These are phyloP conservation scores for Alternaria brassicae DNA, from an alignment of 2,329 filamentous ascomycete species.

Conservation along the genomic window DNA sequence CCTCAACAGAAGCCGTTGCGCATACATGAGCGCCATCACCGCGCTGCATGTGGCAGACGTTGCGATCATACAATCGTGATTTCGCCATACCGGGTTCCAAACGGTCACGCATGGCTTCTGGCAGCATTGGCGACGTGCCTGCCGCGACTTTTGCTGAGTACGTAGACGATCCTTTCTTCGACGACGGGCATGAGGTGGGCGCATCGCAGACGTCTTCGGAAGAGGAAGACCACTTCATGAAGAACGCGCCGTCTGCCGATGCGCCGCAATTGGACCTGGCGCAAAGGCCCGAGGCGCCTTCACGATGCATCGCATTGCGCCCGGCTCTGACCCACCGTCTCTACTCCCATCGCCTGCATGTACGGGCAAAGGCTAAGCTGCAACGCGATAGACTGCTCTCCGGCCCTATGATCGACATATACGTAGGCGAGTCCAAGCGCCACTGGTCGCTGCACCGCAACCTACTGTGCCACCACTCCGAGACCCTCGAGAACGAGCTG, in stretches of 20 bases:
- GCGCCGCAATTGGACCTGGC: conserved; percentile 18
- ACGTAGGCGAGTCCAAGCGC: conserved; percentile 56
- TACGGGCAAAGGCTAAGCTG: conserved; percentile 55
- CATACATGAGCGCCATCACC: conserved; percentile 35
- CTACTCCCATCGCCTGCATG: conserved; percentile 48
- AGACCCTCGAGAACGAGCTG: conserved; percentile 52
- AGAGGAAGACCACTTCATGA: conserved; percentile 15
- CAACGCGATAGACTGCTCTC: conserved; percentile 60
- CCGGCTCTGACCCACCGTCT: conserved; percentile 47
- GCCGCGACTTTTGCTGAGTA: conserved; percentile 62
- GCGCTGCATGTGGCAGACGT: conserved; percentile 49
- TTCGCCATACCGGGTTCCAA: conserved; percentile 50
- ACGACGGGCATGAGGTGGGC: conserved; percentile 12
- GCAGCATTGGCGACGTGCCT: conserved; percentile 56
- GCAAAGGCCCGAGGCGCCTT: conserved; percentile 16
- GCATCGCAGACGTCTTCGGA: conserved; percentile 23
- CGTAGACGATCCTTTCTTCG: conserved; percentile 45
- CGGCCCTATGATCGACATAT: conserved; percentile 60
- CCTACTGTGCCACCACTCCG: conserved; percentile 61
- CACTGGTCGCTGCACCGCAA: conserved; percentile 62
- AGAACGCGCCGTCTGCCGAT: conserved; percentile 25
- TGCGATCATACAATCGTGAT: conserved; percentile 48
- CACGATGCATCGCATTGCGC: conserved; percentile 37
- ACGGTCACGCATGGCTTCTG: conserved; percentile 55
- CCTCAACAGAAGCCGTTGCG: conserved; percentile 5